Conservation (phyloP, 1,284 basidiomycete genomes). For the Naganishia cerealis region DNA sequence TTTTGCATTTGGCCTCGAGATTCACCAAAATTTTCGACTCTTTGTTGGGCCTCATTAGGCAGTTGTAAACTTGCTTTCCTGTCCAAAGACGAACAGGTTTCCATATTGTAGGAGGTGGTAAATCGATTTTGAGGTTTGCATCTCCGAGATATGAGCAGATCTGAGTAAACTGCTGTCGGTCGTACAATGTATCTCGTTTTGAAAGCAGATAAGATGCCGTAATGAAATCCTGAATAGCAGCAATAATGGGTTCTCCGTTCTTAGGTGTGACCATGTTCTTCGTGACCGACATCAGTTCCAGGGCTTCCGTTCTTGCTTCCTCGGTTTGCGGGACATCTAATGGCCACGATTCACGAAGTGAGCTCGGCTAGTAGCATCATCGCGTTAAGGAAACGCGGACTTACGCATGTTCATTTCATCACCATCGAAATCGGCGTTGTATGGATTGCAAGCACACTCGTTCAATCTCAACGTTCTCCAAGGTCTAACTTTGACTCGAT, state of each 20-base stretch:
- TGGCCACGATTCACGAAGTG: neutral
- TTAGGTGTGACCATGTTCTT: constrained; percentile 95
- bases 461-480: constrained; percentile 98
- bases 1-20: constrained; percentile 94
- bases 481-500: constrained; percentile 90
- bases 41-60: constrained; percentile 93
- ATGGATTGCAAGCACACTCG: constrained; percentile 98
- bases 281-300: constrained; percentile 97
- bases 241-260: constrained; percentile 97
- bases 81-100: constrained; percentile 95
- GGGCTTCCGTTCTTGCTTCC: constrained; percentile 94
- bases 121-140: constrained; percentile 86
- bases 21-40: constrained; percentile 82
- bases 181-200: constrained; percentile 87
- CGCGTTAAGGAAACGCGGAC: constrained; percentile 44
- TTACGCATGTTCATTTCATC: constrained; percentile 99
- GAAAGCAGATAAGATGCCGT: constrained; percentile 95
- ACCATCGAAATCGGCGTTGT: constrained; percentile 99
- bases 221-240: constrained; percentile 98
- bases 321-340: constrained; percentile 97
- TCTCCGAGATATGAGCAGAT: constrained; percentile 94
- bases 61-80: constrained; percentile 96
- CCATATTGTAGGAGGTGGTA: constrained; percentile 91
- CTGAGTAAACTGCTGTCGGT: constrained; percentile 92
- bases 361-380: neutral